Evolutionary conservation across 2,329 filamentous ascomycete species (phyloP), one percentile per base, ranked within the genome.

Genomic region (Diaporthe sp.): DNA sequence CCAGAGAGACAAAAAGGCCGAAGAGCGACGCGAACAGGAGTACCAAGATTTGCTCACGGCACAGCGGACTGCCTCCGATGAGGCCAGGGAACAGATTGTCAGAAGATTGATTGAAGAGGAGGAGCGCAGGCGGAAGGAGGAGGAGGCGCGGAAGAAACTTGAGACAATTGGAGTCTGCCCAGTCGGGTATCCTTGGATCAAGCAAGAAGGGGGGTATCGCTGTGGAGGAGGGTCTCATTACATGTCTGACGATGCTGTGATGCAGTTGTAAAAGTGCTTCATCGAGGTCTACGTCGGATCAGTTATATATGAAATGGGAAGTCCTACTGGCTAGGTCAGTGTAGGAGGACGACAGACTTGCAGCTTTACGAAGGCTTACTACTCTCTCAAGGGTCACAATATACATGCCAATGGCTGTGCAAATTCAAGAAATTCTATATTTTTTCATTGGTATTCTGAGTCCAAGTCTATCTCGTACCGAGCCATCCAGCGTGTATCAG

Each of bases 201-300:
- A 88, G 77, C 87, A 92, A 78, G 53, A 2, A 1, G 79, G 72
- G 2, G 92, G 92, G 0, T 94, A 90, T 80, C 81, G 91, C 7
- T 94, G 93, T 82, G 86, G 86, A 0, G 92, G 88, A 0, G 92
- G 92, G 0, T 79, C 78, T 2, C 92, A 94, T 82, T 93, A 79
- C 73, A 81, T 92, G 25, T 78, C 78, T 3, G 82, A 90, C 78
- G 79, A 68, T 50, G 73, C 81, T 61, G 73, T 85, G 65, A 79
- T 27, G 22, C 30, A 53, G 3, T 39, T 51, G 8, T 69, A 53
- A 69, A 22, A 44, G 25, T 7, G 19, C 3, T 25, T 37, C 27
- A 39, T n/a, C 8, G 9, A n/a, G 25, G 44, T 68, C 27, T 44
- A 37, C 58, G 10, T 44, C 2, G 7, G 25, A 19, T 63, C n/a